Evolutionary conservation across 2,329 filamentous ascomycete species (phyloP).

Genomic region (Xylariaceae sp.): DNA sequence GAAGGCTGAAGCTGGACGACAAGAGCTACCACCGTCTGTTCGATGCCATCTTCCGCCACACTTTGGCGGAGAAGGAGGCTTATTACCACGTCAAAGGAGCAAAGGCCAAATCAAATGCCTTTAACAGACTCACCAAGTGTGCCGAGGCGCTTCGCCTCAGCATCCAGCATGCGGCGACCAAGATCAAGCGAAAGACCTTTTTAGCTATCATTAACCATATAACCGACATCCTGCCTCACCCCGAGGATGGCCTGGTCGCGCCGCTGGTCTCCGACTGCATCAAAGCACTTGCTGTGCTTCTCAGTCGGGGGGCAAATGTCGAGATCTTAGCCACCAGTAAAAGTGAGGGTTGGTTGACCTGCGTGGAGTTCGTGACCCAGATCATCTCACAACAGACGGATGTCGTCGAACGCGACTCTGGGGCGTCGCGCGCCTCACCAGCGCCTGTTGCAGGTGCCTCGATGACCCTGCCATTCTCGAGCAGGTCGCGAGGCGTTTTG

Average conservation of each 20-base stretch:
- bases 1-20: constrained; percentile 51
- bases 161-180: constrained; percentile 62
- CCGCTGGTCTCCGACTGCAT: constrained; percentile 72
- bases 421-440: constrained; percentile 41
- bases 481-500: constrained; percentile 26
- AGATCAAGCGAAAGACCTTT: constrained; percentile 71
- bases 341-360: constrained; percentile 59
- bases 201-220: constrained; percentile 76
- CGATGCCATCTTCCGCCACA: constrained; percentile 70
- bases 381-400: constrained; percentile 52
- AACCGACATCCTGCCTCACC: constrained; percentile 61
- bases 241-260: constrained; percentile 58
- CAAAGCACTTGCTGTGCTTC: constrained; percentile 64
- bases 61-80: constrained; percentile 59
- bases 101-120: constrained; percentile 23
- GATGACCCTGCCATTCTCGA: constrained; percentile 27
- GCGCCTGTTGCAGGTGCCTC: constrained; percentile 34
- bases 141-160: constrained; percentile 67
- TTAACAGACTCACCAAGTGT: constrained; percentile 59
- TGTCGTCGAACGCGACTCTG: constrained; percentile 33
- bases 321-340: constrained; percentile 63
- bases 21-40: constrained; percentile 77
- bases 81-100: constrained; percentile 50
- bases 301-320: constrained; percentile 69
- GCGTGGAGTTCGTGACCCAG: constrained; percentile 65